Percentiles rank a stretch among this genome's conserved stretches.
Evolutionary conservation across 805 yeast species (phyloP).

Genomic region (Saturnispora gosingensis): DNA sequence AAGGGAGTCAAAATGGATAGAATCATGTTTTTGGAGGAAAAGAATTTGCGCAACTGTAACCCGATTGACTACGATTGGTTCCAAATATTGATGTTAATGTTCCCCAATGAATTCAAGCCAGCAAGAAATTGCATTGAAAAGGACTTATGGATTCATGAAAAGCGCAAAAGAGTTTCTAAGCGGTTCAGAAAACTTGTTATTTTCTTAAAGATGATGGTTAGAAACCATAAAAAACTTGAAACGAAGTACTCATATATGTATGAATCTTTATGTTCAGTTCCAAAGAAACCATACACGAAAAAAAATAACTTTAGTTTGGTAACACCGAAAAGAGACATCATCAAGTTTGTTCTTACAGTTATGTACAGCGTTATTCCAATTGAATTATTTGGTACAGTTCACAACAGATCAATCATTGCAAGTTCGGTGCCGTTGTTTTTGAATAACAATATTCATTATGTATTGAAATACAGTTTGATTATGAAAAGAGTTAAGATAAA

Average conservation of each 20-base stretch:
- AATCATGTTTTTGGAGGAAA: constrained; percentile 22
- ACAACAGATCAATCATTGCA: constrained; percentile 37
- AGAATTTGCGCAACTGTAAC: constrained; percentile 11
- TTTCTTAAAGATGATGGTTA: constrained; percentile 19
- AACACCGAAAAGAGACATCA: constrained; percentile 28
- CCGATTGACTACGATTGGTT: constrained; percentile 17
- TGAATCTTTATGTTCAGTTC: constrained; percentile 24
- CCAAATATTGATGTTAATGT: constrained; percentile 12
- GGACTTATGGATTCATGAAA: background rate
- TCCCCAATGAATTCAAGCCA: background rate
- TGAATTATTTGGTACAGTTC: constrained; percentile 41
- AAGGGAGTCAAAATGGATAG: constrained; percentile 12
- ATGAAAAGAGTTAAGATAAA: constrained; percentile 30
- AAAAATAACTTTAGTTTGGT: constrained; percentile 27
- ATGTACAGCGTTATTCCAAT: constrained; percentile 42
- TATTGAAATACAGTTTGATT: constrained; percentile 26
- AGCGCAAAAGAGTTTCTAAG: constrained; percentile 14
- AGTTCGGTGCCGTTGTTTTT: constrained; percentile 31
- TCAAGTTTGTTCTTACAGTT: constrained; percentile 34
- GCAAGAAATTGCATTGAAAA: background rate
- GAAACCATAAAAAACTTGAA: constrained; percentile 26
- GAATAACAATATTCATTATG: constrained; percentile 29
- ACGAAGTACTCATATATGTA: constrained; percentile 31
- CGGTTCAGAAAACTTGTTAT: constrained; percentile 17
- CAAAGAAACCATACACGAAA: constrained; percentile 5